Base-by-base conservation (phyloP, 805 yeast genomes). In the Candida broadrunensis region DNA sequence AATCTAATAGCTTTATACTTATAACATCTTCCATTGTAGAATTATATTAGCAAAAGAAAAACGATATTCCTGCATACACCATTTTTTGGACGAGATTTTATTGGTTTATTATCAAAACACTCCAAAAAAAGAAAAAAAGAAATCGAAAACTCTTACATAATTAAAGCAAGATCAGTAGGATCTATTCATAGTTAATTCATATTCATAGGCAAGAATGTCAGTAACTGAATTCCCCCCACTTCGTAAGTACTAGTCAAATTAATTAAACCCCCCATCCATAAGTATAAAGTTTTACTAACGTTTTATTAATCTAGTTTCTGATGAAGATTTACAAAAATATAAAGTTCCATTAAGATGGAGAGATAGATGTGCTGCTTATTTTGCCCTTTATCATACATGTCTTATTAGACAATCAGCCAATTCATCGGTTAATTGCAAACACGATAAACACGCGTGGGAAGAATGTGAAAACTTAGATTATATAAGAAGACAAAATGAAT, bases 381-480 rank as follows among this genome's bases (percentile, higher is more conserved):
- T 59, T 49, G 75, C 73, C 19, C 68, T 69, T 41, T 67, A 63
- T 50, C 69, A 67, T 42, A 65, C 69, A 11, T 70, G 75, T 56
- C 67, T 68, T 38, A 58, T 63, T 26, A 67, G 75, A 55, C 72
- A 67, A 48, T 58, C 66, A 13, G 73, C 72, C 43, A 67, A 67
- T 53, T 55, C 65, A 2, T 60, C 70, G 4, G 68, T 69, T 34
- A 80, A 78, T 52, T 87, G 96, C 54, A 72, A 75, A 43, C 83
- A 83, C 48, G 88, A 83, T 66, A 80, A 88, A 60, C 95, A 88
- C 52, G 81, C 73, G 32, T 88, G 89, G 73, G 96, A 87, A 62
- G 85, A 85, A 58, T 87, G 96, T 62, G 85, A 87, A 64, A 84
- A 84, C 60, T 63, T 81, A 61, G 95, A 88, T 59, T 86, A 83